Evolutionary conservation across 1,139 yeast species (phyloP).

Genomic region (Pichia sorboxylosa): DNA sequence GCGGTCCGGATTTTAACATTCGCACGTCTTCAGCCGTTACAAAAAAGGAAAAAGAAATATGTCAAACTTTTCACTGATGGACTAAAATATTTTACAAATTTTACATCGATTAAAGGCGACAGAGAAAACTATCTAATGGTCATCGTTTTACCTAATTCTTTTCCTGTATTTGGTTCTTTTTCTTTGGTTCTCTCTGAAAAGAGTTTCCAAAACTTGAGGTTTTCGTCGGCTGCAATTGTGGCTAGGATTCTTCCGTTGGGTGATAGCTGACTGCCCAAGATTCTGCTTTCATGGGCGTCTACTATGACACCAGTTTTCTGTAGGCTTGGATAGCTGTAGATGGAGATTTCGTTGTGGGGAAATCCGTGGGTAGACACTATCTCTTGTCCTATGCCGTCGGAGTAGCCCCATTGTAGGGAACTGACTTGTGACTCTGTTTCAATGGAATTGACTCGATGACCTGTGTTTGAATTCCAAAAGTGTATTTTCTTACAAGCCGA

Average conservation of each 20-base stretch:
- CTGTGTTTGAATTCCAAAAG: constrained; percentile 93
- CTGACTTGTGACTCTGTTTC: constrained; percentile 93
- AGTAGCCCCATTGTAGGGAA: constrained; percentile 80
- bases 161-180: constrained; percentile 12
- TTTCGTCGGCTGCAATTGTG: constrained; percentile 94
- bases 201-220: constrained; percentile 87
- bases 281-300: constrained; percentile 84
- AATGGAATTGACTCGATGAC: constrained; percentile 74
- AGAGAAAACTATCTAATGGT: constrained; percentile 13
- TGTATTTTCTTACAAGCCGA: constrained; percentile 81
- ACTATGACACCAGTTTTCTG: constrained; percentile 82
- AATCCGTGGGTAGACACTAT: constrained; percentile 91
- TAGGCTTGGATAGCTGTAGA: constrained; percentile 78
- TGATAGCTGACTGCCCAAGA: constrained; percentile 70
- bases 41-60: no score
- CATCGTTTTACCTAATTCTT: constrained; percentile 17
- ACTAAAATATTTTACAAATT: no score
- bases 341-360: constrained; percentile 74
- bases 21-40: no score
- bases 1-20: no score
- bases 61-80: no score
- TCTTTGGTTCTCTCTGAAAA: constrained; percentile 43
- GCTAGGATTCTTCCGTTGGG: constrained; percentile 89
- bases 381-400: constrained; percentile 64
- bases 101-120: no score